These are phyloP conservation scores for Colletotrichum graminicola DNA, from an alignment of 2,329 filamentous ascomycete genomes.

Conservation along the genomic window DNA sequence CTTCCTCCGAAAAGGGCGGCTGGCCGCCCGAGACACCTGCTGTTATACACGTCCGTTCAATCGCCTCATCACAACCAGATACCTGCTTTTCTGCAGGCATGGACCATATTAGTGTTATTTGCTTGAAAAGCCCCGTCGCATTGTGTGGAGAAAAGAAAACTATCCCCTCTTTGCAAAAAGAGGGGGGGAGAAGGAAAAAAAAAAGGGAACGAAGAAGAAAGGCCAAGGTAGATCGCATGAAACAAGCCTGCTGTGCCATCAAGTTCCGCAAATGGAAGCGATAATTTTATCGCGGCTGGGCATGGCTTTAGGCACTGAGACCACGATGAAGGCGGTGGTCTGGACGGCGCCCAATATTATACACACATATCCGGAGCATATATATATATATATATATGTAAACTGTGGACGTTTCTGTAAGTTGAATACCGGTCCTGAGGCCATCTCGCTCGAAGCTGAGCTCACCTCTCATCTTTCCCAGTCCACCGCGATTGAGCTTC, in stretches of 20 bases:
- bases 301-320: not conserved
- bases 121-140: not conserved
- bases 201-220: no score
- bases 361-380: no score
- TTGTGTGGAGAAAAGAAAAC: not conserved
- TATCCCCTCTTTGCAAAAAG: no score
- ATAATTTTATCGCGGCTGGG: not conserved
- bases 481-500: not conserved
- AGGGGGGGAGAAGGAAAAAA: no score
- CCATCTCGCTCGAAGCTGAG: not conserved
- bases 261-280: not conserved
- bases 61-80: not conserved
- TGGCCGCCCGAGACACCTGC: not conserved
- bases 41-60: not conserved
- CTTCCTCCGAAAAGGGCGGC: not conserved
- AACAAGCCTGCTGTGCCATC: not conserved
- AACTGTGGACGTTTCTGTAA: not conserved
- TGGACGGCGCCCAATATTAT: no score
- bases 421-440: no score
- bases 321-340: no score
- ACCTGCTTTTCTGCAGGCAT: not conserved
- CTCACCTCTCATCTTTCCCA: not conserved
- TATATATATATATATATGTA: no score
- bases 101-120: not conserved
- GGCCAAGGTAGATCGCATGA: not conserved